Evolutionary conservation across 2,329 filamentous ascomycete genomes (phyloP).

Genomic region (Epichloe bromicola): DNA sequence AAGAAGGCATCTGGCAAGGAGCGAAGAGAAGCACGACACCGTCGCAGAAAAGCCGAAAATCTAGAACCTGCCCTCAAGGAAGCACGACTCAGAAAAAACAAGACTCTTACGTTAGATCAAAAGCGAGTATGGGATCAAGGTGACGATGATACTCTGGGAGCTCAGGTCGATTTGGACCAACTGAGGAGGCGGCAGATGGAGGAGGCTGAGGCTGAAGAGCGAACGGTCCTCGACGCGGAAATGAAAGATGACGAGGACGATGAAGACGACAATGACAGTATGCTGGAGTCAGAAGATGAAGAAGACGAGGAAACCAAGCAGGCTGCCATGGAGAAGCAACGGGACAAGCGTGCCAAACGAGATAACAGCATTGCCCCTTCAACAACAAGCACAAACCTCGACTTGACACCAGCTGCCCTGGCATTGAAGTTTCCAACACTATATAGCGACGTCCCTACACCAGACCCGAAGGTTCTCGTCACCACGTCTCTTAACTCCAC

Average conservation of each 20-base stretch:
- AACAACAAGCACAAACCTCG: slow-evolving; percentile 49
- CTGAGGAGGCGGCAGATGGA: slow-evolving; percentile 44
- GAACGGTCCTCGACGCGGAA: slow-evolving; percentile 32
- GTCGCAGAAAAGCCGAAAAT: slow-evolving; percentile 71
- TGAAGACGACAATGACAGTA: slow-evolving; percentile 59
- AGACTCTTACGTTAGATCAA: slow-evolving; percentile 68
- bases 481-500: slow-evolving; percentile 85
- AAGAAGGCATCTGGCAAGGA: slow-evolving; percentile 65
- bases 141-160: slow-evolving; percentile 45
- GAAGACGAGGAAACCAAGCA: slow-evolving; percentile 36
- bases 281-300: slow-evolving; percentile 56
- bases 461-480: slow-evolving; percentile 71
- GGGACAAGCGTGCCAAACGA: slow-evolving; percentile 30
- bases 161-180: slow-evolving; percentile 44
- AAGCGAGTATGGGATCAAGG: slow-evolving; percentile 85
- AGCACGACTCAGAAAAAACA: slow-evolving; percentile 62
- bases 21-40: slow-evolving; percentile 64
- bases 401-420: slow-evolving; percentile 47
- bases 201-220: slow-evolving; percentile 37
- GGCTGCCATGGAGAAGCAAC: slow-evolving; percentile 29
- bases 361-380: slow-evolving; percentile 43
- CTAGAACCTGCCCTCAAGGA: slow-evolving; percentile 66
- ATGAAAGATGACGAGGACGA: slow-evolving; percentile 33
- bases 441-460: slow-evolving; percentile 45
- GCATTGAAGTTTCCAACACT: slow-evolving; percentile 49